phyloP scores from a whole-genome alignment of 1,284 basidiomycete species.

The Rhodotorula sp. region DNA sequence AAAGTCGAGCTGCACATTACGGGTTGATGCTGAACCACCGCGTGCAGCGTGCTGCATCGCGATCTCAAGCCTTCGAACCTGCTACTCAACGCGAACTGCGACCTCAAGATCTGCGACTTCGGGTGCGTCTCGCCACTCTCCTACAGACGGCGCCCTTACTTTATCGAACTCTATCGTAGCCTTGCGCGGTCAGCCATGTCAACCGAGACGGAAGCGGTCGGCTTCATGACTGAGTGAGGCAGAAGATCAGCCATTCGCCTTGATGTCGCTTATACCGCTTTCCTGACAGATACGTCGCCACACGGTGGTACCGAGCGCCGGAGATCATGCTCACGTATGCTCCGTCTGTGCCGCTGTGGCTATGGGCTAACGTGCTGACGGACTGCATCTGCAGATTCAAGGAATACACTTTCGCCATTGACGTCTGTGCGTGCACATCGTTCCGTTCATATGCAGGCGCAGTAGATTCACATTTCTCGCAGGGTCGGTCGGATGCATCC shows the following conservation, averaged over 20 bases:
- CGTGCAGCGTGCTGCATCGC: slow-evolving; percentile 71
- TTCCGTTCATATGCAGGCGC: not conserved
- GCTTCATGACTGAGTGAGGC: slow-evolving; percentile 46
- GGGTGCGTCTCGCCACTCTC: not conserved
- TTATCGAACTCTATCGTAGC: slow-evolving; percentile 8
- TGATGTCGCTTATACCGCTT: no score
- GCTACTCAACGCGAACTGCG: slow-evolving; percentile 93
- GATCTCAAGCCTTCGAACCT: slow-evolving; percentile 95
- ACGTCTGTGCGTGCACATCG: slow-evolving; percentile 61
- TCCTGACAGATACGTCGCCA: slow-evolving; percentile 43
- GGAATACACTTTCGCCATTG: slow-evolving; percentile 91
- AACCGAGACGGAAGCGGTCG: slow-evolving; percentile 43
- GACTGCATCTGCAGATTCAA: slow-evolving; percentile 60
- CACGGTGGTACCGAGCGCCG: slow-evolving; percentile 89
- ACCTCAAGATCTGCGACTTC: slow-evolving; percentile 69
- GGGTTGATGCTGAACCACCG: not conserved
- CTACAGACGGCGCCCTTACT: no score
- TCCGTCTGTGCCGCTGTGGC: not conserved
- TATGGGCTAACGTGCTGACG: slow-evolving; percentile 45
- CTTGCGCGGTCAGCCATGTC: slow-evolving; percentile 42
- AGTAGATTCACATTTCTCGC: not conserved
- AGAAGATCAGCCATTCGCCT: no score
- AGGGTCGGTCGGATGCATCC: slow-evolving; percentile 94
- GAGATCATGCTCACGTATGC: slow-evolving; percentile 91
- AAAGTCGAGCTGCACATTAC: no score